Percentiles rank a stretch among this genome's conserved stretches.
Conservation (phyloP, 129 eudicot genomes). For the Pulicaria dysenterica region DNA sequence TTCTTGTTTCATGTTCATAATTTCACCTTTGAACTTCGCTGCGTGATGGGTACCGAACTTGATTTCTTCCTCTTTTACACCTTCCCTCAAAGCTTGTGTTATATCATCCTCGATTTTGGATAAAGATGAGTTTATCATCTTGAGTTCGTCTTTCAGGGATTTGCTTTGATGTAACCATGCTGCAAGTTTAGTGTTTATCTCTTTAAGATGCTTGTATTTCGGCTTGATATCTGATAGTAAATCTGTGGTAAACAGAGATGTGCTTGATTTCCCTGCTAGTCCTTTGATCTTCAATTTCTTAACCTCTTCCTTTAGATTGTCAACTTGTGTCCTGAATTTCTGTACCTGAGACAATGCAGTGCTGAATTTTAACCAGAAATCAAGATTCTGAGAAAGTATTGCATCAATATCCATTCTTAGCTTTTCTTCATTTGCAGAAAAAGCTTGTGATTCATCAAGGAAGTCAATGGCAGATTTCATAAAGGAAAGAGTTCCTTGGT, state of each 20-base stretch:
- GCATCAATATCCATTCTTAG: slow-evolving; percentile 61
- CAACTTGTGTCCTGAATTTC: slow-evolving; percentile 54
- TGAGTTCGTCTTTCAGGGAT: slow-evolving; percentile 61
- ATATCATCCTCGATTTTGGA: slow-evolving; percentile 64
- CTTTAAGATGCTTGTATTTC: slow-evolving; percentile 60
- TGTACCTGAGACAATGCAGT: slow-evolving; percentile 59
- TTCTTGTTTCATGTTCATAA: slow-evolving; percentile 86
- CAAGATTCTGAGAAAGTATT: slow-evolving; percentile 68
- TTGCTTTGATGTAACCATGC: slow-evolving; percentile 68
- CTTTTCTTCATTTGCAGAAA: slow-evolving; percentile 62
- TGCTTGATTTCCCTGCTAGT: slow-evolving; percentile 42
- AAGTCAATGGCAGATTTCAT: slow-evolving; percentile 35
- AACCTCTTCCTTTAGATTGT: slow-evolving; percentile 53
- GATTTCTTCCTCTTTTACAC: slow-evolving; percentile 63
- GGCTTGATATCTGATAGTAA: slow-evolving; percentile 57
- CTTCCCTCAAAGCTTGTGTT: slow-evolving; percentile 51
- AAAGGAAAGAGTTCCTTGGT: slow-evolving; percentile 39
- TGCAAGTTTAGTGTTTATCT: slow-evolving; percentile 54
- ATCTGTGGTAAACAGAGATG: slow-evolving; percentile 34
- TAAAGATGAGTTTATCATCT: slow-evolving; percentile 46
- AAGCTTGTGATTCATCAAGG: slow-evolving; percentile 31
- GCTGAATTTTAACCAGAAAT: slow-evolving; percentile 80
- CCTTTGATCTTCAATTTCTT: slow-evolving; percentile 39
- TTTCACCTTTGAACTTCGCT: slow-evolving; percentile 85
- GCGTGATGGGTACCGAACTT: slow-evolving; percentile 74